phyloP scores from a whole-genome alignment of 768 basidiomycete species.

The Chalciporus chontae region DNA sequence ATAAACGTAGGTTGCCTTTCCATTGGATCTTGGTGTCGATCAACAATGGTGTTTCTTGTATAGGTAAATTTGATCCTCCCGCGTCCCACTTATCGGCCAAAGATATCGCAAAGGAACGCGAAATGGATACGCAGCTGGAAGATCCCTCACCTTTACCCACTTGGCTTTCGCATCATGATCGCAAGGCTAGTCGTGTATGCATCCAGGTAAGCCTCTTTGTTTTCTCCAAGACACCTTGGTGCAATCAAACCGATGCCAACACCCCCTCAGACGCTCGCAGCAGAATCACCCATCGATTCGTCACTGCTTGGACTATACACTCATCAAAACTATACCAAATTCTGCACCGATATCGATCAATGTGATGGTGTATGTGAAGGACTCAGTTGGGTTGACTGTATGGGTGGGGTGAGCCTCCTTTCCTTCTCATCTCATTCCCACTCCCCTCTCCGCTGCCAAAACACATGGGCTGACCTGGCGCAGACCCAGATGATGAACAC shows the following conservation, averaged over 20 bases:
- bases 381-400: constrained; percentile 74
- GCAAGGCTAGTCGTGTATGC: constrained; percentile 70
- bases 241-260: too few species aligned
- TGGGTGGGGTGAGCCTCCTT: constrained; percentile 47
- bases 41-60: background rate
- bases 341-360: constrained; percentile 75
- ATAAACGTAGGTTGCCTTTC: constrained; percentile 67
- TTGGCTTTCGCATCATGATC: constrained; percentile 57
- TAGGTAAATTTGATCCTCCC: constrained; percentile 76
- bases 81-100: constrained; percentile 52
- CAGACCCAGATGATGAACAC: constrained; percentile 59
- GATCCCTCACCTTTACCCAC: constrained; percentile 56
- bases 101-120: constrained; percentile 60
- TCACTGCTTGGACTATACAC: constrained; percentile 86
- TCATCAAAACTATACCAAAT: constrained; percentile 91
- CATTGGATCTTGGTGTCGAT: constrained; percentile 1
- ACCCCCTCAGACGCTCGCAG: constrained; percentile 56
- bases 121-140: constrained; percentile 50
- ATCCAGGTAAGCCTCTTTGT: constrained; percentile 52
- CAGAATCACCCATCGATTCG: constrained; percentile 87
- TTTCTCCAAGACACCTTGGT: background rate
- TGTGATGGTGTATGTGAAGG: constrained; percentile 66
- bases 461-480: background rate
- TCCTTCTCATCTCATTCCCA: background rate
- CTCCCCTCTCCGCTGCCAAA: background rate